Evolutionary conservation across 768 basidiomycete genomes (phyloP).

Genomic region (Termitomyces sp.): DNA sequence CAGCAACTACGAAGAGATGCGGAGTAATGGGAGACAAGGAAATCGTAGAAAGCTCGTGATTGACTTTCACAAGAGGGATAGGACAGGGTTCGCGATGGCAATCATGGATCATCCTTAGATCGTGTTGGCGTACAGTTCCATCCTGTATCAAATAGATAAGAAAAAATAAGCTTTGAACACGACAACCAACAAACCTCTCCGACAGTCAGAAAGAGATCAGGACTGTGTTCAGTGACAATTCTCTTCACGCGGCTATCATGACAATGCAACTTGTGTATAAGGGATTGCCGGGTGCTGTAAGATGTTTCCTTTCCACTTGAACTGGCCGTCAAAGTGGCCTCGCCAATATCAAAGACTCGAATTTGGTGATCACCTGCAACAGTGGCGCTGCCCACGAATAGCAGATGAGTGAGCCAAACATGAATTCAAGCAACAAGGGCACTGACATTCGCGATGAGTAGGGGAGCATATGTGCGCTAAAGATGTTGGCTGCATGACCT

Average conservation of each 20-base stretch:
- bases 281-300: conserved; percentile 42
- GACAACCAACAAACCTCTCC: conserved; percentile 50
- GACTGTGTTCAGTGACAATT: conserved; percentile 74
- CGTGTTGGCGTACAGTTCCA: conserved; percentile 84
- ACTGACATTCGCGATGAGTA: conserved; percentile 71
- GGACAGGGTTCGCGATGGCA: conserved; percentile 60
- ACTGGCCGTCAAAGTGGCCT: conserved; percentile 26
- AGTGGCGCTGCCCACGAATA: conserved; percentile 41
- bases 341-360: conserved; percentile 68
- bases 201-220: conserved; percentile 72
- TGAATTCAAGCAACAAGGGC: conserved; percentile 7
- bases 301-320: conserved; percentile 35
- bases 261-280: conserved; percentile 56
- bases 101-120: conserved; percentile 64
- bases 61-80: conserved; percentile 60
- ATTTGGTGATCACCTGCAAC: conserved; percentile 75
- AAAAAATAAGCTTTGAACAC: neutral
- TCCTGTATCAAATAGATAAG: conserved; percentile 40
- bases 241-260: conserved; percentile 72
- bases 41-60: conserved; percentile 64
- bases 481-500: conserved; percentile 81
- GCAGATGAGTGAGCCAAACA: conserved; percentile 4
- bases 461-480: conserved; percentile 77
- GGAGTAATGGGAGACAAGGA: conserved; percentile 75
- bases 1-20: conserved; percentile 82